These are phyloP conservation scores for Pythium periplocum DNA, from an alignment of 352 stramenopile species.

Conservation along the genomic window DNA sequence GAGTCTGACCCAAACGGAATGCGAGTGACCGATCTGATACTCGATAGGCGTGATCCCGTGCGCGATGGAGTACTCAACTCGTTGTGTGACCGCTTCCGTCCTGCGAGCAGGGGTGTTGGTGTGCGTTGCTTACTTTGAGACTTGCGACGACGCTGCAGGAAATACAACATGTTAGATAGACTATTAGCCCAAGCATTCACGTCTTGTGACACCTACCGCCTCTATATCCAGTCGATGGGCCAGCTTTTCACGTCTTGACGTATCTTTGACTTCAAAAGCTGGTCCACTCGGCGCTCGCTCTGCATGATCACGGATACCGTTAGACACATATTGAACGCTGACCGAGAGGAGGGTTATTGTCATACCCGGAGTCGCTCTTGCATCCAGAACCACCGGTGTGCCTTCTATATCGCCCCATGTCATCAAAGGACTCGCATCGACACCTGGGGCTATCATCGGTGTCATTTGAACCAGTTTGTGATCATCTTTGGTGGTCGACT, in stretches of 20 bases:
- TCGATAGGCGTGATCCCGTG: slow-evolving; percentile 27
- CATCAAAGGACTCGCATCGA: slow-evolving; percentile 75
- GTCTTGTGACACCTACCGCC: slow-evolving; percentile 26
- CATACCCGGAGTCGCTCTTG: slow-evolving; percentile 33
- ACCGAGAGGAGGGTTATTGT: background rate
- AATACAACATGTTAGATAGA: background rate
- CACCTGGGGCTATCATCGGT: slow-evolving; percentile 58
- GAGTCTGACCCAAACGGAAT: slow-evolving; percentile 54
- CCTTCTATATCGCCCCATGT: slow-evolving; percentile 84
- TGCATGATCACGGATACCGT: slow-evolving; percentile 3
- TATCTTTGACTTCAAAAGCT: slow-evolving; percentile 62
- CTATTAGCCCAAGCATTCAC: background rate
- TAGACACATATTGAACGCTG: too few relatives aligned
- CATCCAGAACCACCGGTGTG: slow-evolving; percentile 58
- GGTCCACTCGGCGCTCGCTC: slow-evolving; percentile 35
- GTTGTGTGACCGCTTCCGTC: slow-evolving; percentile 24
- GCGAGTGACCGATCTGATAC: slow-evolving; percentile 31
- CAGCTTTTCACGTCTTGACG: slow-evolving; percentile 54
- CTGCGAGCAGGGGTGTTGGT: slow-evolving; percentile 9
- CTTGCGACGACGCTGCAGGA: slow-evolving; percentile 12
- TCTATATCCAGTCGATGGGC: slow-evolving; percentile 55
- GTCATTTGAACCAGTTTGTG: slow-evolving; percentile 69
- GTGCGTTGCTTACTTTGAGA: slow-evolving; percentile 12
- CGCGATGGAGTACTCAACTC: slow-evolving; percentile 7
- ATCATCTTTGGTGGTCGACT: slow-evolving; percentile 2